Base-by-base conservation (phyloP, 345 rosid genomes). In the Limnanthes douglasii region DNA sequence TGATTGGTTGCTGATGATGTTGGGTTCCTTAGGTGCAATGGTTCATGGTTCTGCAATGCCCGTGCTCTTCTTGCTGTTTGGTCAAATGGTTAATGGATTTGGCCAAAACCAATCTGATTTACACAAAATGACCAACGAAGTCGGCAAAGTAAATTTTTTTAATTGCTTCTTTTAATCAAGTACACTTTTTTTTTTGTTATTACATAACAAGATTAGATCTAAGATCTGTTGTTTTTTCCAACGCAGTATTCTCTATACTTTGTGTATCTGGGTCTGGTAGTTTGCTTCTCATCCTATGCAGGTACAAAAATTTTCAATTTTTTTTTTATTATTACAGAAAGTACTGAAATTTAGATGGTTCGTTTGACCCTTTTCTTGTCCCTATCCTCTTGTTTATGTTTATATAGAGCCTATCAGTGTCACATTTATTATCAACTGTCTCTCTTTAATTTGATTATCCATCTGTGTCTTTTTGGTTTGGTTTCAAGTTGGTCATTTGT, bases 11-110 rank as follows among this genome's bases (percentile, higher is more conserved):
- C 59, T 90, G 19, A 90, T 90, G 98, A 55, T 55, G 61, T 45
- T 53, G 29, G 98, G 98, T 1, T 72, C 84, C 66, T 3, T 78
- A 3, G 98, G 98, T 23, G 96, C 98, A 45, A 60, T 90, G 11
- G 39, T 90, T 41, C 98, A 90, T 45, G 98, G 98, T 45, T 80
- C 98, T 23, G 68, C 98, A 17, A 85, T 84, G 98, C 98, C 96
- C 36, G 79, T 84, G 46, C 84, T 90, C 59, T 90, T 90, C 72
- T 65, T 90, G 33, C 69, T 90, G 1, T 90, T 90, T 43, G 98
- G 98, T 31, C 70, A 90, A 68, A 90, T 90, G 98, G 93, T 90
- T 33, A 90, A 90, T 54, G 98, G 98, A 8, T 90, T 90, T 48
- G 98, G 98, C 25, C 70, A 84, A 62, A 90, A 90, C 64, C 98